Evolutionary conservation across 495 filamentous ascomycete species (phyloP), one percentile per base, ranked within the genome.

Genomic region (Penicillium odoratum): DNA sequence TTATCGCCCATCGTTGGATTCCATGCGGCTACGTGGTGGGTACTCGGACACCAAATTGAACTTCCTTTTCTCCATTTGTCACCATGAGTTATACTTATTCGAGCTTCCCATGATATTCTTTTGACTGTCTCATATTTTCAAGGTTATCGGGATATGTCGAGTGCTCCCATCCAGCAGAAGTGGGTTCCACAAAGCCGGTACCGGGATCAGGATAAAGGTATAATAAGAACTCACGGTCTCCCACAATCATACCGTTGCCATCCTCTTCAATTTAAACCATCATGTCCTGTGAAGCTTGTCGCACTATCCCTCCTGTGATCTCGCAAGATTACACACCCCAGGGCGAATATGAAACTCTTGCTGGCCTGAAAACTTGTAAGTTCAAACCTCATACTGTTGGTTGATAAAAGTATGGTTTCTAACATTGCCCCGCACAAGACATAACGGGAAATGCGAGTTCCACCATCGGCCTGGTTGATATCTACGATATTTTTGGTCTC

Each of bases 251-350:
- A 33, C 6, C 4, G 1, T 10, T 30, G n/a, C 11, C 7, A 31
- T n/a, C 11, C 33, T 50, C 48, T 7, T 29, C 11, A 16, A 18
- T 40, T 1, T 2, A 28, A 15, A 21, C 44, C 31, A 16, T 15
- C 11, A 74, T 73, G 72, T 58, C 72, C 8, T 71, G 67, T 59
- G 81, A 85, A 72, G 88, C 88, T 54, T 90, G 86, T 73, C 90
- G 87, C 69, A 88, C 84, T 59, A 84, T 90, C 42, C 88, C 89
- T 0, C 87, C 89, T 1, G 81, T 90, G 33, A 73, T 87, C 38
- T 60, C 75, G 8, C 59, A 83, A 56, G 84, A 78, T 11, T 92
- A 92, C 69, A 70, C 65, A 8, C 66, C 78, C n/a, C 87, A 89
- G 66, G 90, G 90, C 57, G 69, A 73, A 34, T 92, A 86, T 59